Evolutionary conservation across 2,329 filamentous ascomycete species (phyloP).

Genomic region (Aspergillus sclerotialis): DNA sequence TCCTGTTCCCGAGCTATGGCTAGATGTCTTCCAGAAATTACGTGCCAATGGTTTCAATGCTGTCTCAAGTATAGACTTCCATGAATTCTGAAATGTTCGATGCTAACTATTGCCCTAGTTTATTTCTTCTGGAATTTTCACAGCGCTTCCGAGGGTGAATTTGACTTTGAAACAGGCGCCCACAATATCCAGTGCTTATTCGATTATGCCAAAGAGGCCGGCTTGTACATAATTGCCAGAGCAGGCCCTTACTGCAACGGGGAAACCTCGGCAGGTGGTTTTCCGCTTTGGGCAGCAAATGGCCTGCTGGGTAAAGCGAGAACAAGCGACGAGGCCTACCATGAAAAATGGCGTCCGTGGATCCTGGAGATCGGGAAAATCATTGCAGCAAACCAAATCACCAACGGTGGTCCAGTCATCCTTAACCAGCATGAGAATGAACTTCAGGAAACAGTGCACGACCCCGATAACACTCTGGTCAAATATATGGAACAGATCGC

Average conservation of each 20-base stretch:
- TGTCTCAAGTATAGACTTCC: slow-evolving; percentile 31
- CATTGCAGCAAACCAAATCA: slow-evolving; percentile 45
- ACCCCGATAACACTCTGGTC: slow-evolving; percentile 40
- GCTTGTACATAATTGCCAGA: slow-evolving; percentile 46
- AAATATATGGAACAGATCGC: slow-evolving; percentile 48
- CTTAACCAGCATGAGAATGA: slow-evolving; percentile 51
- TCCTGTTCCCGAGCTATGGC: slow-evolving; percentile 49
- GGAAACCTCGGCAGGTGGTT: slow-evolving; percentile 44
- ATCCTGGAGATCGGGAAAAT: slow-evolving; percentile 40
- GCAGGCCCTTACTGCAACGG: slow-evolving; percentile 49
- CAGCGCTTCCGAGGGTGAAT: slow-evolving; percentile 21
- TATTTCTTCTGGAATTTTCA: slow-evolving; percentile 28
- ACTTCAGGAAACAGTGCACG: slow-evolving; percentile 39
- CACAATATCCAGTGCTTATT: slow-evolving; percentile 47
- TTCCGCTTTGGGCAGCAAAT: slow-evolving; percentile 42
- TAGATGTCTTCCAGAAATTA: slow-evolving; percentile 50
- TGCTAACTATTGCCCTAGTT: slow-evolving; percentile 9
- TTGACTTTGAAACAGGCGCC: slow-evolving; percentile 45
- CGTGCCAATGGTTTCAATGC: slow-evolving; percentile 49
- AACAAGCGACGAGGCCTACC: slow-evolving; percentile 40
- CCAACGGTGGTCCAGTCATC: slow-evolving; percentile 46
- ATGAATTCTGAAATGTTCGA: too few relatives aligned
- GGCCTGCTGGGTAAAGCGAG: slow-evolving; percentile 40
- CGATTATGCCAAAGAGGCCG: slow-evolving; percentile 46
- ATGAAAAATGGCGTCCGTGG: slow-evolving; percentile 43